Percentiles rank a stretch among this genome's conserved stretches.
Evolutionary conservation across 352 stramenopile species (phyloP).

Genomic region (Phytophthora quininea): DNA sequence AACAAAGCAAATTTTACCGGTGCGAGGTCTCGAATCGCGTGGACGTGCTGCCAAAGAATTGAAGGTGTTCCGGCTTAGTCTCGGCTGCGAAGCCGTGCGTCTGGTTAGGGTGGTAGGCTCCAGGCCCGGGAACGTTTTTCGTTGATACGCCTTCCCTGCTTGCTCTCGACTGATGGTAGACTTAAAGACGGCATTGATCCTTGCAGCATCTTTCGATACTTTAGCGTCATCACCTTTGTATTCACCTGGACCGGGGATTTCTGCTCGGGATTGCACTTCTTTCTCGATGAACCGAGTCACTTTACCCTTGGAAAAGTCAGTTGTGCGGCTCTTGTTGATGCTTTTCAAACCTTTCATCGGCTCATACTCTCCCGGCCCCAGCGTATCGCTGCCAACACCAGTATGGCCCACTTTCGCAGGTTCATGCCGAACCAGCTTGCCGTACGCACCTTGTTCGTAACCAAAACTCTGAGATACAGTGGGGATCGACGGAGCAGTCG

Average conservation of each 20-base stretch:
- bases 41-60: constrained; percentile 85
- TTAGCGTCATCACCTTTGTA: constrained; percentile 48
- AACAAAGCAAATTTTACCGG: constrained; percentile 23
- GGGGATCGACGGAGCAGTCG: constrained; percentile 77
- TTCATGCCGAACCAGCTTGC: constrained; percentile 76
- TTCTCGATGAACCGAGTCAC: constrained; percentile 67
- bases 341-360: constrained; percentile 69
- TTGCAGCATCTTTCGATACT: constrained; percentile 44
- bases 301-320: constrained; percentile 80
- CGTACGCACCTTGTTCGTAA: constrained; percentile 75
- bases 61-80: constrained; percentile 70
- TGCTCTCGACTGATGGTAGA: constrained; percentile 65
- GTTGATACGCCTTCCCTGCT: constrained; percentile 32
- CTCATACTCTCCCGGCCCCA: constrained; percentile 77
- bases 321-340: constrained; percentile 64
- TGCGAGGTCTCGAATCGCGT: constrained; percentile 58
- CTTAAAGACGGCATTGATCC: constrained; percentile 77
- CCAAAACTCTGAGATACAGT: constrained; percentile 78
- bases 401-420: constrained; percentile 58
- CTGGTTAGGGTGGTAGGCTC: constrained; percentile 57
- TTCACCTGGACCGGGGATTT: constrained; percentile 64
- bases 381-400: constrained; percentile 60
- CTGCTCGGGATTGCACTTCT: constrained; percentile 60
- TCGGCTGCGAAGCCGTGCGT: constrained; percentile 45
- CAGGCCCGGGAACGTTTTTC: constrained; percentile 63